Evolutionary conservation across 1,284 basidiomycete genomes (phyloP), one percentile per base, ranked within the genome.

Genomic region (Apiotrichum akiyoshidainum): DNA sequence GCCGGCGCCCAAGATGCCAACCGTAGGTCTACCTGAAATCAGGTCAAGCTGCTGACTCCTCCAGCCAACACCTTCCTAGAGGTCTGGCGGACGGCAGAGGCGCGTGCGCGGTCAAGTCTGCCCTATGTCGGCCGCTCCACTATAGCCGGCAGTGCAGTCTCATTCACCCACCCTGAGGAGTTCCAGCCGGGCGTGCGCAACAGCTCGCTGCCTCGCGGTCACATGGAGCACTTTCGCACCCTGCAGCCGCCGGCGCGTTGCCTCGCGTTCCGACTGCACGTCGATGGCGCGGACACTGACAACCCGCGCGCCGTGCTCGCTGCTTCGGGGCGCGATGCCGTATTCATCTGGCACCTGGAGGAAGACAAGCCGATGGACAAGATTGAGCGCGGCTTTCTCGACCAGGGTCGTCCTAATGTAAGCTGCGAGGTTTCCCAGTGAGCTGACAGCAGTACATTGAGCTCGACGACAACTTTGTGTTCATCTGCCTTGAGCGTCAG

Each of bases 381-480:
- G 35, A 66, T 71, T 26, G 49, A 49, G 6, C 55, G 66, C 11
- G 55, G 55, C 2, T 26, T 22, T 2, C 53, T 54, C 16, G 65
- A 70, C 22, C 54, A 39, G 34, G 57, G 57, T 6, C 26, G 53
- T 10, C 60, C 63, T 0, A 65, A 65, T 41, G 69, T 69, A 37
- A 61, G 71, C 58, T 10, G 14, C 6, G n/a, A 12, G 9, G 16
- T 7, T 8, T 10, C 4, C 7, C 26, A 31, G 7, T 22, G 9
- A 13, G 40, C 60, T 68, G 50, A 63, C 58, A 11, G 16, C 59
- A 76, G 73, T 77, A 77, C 55, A 67, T 77, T 46, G 76, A 77
- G 49, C 67, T 77, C 42, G 76, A 77, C 59, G 73, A 77, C 52
- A 63, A 74, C 17, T 69, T 59, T 57, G 59, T 76, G 34, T 77